Evolutionary conservation across 768 basidiomycete species (phyloP).

Genomic region (Lentinula aciculospora): DNA sequence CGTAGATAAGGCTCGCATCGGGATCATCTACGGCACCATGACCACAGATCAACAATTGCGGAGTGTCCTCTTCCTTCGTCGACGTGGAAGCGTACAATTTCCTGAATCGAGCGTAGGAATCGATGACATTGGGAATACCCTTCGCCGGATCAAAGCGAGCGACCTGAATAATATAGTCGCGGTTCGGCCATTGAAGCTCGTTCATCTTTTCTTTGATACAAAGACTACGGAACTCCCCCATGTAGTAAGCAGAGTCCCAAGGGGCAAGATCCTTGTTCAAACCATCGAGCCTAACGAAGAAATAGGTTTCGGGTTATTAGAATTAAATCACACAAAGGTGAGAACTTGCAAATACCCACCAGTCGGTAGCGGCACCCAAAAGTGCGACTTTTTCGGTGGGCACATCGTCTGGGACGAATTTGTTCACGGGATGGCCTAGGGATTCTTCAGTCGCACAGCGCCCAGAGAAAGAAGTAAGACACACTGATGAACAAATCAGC

Average conservation of each 20-base stretch:
- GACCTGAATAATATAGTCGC: conserved; percentile 86
- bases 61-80: conserved; percentile 46
- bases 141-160: conserved; percentile 78
- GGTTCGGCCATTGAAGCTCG: conserved; percentile 71
- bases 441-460: neutral
- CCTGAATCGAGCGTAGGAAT: conserved; percentile 84
- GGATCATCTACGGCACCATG: conserved; percentile 95
- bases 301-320: neutral
- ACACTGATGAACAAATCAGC: conserved; percentile 87
- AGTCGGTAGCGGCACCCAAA: conserved; percentile 82
- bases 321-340: neutral
- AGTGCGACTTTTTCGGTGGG: conserved; percentile 64
- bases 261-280: conserved; percentile 82
- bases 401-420: conserved; percentile 88
- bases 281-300: conserved; percentile 69
- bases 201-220: conserved; percentile 78
- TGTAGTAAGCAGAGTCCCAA: conserved; percentile 85
- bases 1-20: conserved; percentile 90
- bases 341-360: conserved; percentile 37
- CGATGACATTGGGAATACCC: conserved; percentile 82
- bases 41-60: conserved; percentile 80
- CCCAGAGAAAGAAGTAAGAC: conserved; percentile 13
- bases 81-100: conserved; percentile 46
- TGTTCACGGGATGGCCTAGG: conserved; percentile 80
- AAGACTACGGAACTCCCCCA: conserved; percentile 79